phyloP scores from a whole-genome alignment of 2,329 filamentous ascomycete species.

The Exophiala sp. region DNA sequence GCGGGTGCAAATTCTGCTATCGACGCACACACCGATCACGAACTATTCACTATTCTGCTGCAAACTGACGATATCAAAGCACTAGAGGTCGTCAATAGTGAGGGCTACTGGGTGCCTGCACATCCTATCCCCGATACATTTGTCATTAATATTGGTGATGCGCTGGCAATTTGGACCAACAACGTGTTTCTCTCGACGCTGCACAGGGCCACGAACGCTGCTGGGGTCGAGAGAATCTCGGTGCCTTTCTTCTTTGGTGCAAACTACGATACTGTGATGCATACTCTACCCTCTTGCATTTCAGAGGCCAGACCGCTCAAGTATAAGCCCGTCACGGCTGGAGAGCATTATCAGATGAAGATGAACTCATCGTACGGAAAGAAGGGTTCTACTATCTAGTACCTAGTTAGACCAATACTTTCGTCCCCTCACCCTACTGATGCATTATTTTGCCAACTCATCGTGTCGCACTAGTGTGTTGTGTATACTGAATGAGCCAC shows the following conservation, averaged over 20 bases:
- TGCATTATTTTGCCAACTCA: too few species aligned
- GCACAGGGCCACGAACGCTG: conserved; percentile 38
- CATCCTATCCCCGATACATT: conserved; percentile 41
- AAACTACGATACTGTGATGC: conserved; percentile 7
- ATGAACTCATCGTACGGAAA: too few species aligned
- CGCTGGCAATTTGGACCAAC: conserved; percentile 40
- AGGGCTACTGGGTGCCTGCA: conserved; percentile 43
- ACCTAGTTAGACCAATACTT: too few species aligned
- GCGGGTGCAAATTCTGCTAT: not conserved
- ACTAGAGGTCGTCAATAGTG: not conserved
- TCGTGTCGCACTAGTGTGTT: too few species aligned
- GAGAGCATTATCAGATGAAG: not conserved
- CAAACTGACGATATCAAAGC: not conserved
- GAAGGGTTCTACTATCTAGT: too few species aligned
- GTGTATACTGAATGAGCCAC: too few species aligned
- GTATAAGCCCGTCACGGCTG: not conserved
- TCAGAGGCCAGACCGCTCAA: not conserved
- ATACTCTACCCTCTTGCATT: not conserved
- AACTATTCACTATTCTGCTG: not conserved
- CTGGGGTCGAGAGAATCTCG: conserved; percentile 36
- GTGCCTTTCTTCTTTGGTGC: conserved; percentile 37
- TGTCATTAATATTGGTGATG: conserved; percentile 46
- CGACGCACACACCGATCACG: not conserved
- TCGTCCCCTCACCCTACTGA: too few species aligned
- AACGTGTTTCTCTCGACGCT: conserved; percentile 40